phyloP scores from a whole-genome alignment of 2,329 filamentous ascomycete genomes.

The Arachnopeziza araneosa region DNA sequence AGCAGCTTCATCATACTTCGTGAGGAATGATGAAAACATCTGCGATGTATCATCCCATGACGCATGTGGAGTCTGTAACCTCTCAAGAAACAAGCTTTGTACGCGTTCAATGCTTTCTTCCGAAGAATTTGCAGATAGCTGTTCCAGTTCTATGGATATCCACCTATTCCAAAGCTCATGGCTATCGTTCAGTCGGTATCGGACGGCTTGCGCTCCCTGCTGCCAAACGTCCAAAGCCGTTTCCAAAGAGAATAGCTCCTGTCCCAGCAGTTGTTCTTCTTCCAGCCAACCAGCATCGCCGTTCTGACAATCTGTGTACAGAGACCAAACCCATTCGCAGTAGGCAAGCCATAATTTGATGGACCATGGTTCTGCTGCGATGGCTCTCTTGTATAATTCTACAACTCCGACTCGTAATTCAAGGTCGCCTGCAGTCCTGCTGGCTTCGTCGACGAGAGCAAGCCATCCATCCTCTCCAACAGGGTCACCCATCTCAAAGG shows the following conservation, averaged over 20 bases:
- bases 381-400: slow-evolving; percentile 66
- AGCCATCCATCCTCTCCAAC: slow-evolving; percentile 74
- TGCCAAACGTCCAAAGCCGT: slow-evolving; percentile 64
- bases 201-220: slow-evolving; percentile 64
- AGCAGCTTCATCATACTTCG: slow-evolving; percentile 61
- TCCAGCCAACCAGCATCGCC: slow-evolving; percentile 52
- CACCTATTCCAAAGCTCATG: slow-evolving; percentile 76
- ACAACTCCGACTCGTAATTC: slow-evolving; percentile 65
- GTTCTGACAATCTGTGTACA: slow-evolving; percentile 60
- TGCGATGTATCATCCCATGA: slow-evolving; percentile 72
- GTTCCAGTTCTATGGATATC: slow-evolving; percentile 64
- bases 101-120: slow-evolving; percentile 57
- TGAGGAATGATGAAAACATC: slow-evolving; percentile 68
- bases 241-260: slow-evolving; percentile 66
- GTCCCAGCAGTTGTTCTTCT: slow-evolving; percentile 63
- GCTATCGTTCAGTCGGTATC: slow-evolving; percentile 71
- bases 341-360: slow-evolving; percentile 71
- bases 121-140: slow-evolving; percentile 52
- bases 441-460: slow-evolving; percentile 70
- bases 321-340: slow-evolving; percentile 70
- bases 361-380: slow-evolving; percentile 66
- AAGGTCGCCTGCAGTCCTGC: slow-evolving; percentile 51
- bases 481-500: slow-evolving; percentile 37
- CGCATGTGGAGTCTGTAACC: slow-evolving; percentile 66
- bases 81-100: slow-evolving; percentile 62